Percentiles rank a stretch among this genome's conserved stretches.
Evolutionary conservation across 495 filamentous ascomycete genomes (phyloP).

Genomic region (Penicillium bialowiezense): DNA sequence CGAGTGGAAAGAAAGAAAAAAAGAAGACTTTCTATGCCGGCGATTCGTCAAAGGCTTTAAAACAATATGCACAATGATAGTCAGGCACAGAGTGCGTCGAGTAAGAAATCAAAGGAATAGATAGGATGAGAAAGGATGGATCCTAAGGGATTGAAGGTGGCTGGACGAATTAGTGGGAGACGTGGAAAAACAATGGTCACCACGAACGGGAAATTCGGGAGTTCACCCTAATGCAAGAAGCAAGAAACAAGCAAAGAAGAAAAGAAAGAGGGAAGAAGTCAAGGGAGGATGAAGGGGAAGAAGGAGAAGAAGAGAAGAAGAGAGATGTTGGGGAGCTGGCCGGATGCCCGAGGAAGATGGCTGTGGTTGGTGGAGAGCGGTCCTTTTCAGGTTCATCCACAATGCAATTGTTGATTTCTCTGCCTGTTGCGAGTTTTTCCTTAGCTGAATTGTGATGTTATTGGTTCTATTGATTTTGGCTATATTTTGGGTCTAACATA

Average conservation of each 20-base stretch:
- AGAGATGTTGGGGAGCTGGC: conserved; percentile 25
- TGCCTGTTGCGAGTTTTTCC: neutral
- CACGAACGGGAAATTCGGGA: conserved; percentile 13
- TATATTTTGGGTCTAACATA: too few relatives aligned
- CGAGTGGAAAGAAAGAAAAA: conserved; percentile 4
- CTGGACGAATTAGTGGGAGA: conserved; percentile 41
- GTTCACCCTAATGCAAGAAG: conserved; percentile 5
- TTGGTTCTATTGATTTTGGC: neutral
- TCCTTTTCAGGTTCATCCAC: conserved; percentile 25
- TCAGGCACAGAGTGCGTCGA: conserved; percentile 18
- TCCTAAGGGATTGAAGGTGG: conserved; percentile 58
- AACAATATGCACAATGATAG: conserved; percentile 18
- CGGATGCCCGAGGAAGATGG: conserved; percentile 26
- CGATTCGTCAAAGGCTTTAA: conserved; percentile 12
- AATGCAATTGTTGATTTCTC: conserved; percentile 18
- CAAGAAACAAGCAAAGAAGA: conserved; percentile 17
- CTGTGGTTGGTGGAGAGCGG: conserved; percentile 26
- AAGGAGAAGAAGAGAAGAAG: conserved; percentile 19
- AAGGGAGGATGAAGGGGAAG: conserved; percentile 33
- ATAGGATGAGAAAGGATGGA: conserved; percentile 14
- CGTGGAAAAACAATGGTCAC: conserved; percentile 23
- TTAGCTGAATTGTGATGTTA: neutral
- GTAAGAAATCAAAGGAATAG: conserved; percentile 15
- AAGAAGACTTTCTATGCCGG: conserved; percentile 3
- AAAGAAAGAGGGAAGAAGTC: conserved; percentile 32